A percentile compares a stretch with the other conserved stretches of the same genome.
These are phyloP conservation scores for Eremothecium sinecaudum DNA, from an alignment of 1,139 yeast species.

Conservation along the genomic window DNA sequence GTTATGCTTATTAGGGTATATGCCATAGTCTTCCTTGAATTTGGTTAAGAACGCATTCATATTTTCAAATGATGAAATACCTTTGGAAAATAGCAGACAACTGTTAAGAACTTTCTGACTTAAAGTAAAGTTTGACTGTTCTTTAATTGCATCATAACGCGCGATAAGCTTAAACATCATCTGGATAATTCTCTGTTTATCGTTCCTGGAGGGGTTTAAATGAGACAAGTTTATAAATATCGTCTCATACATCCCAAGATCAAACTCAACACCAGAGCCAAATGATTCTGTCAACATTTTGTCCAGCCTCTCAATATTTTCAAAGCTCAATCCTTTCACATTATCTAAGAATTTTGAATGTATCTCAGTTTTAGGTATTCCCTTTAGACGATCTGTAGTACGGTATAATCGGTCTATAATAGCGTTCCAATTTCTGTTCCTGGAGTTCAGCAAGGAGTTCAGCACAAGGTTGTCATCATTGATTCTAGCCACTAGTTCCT, in stretches of 20 bases:
- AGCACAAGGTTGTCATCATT: slow-evolving; percentile 38
- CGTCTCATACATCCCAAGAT: slow-evolving; percentile 36
- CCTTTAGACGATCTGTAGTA: slow-evolving; percentile 36
- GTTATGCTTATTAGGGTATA: slow-evolving; percentile 48
- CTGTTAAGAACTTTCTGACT: slow-evolving; percentile 25
- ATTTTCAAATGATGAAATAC: slow-evolving; percentile 35
- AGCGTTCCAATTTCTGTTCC: slow-evolving; percentile 47
- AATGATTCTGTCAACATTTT: slow-evolving; percentile 27
- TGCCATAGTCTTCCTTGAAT: slow-evolving; percentile 28
- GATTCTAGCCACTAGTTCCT: slow-evolving; percentile 35
- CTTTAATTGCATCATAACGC: slow-evolving; percentile 38
- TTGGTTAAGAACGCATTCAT: slow-evolving; percentile 37
- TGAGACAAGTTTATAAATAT: slow-evolving; percentile 38
- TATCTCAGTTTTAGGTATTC: slow-evolving; percentile 34
- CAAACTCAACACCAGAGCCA: slow-evolving; percentile 30
- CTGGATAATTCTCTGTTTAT: slow-evolving; percentile 27
- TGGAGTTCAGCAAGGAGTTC: slow-evolving; percentile 37
- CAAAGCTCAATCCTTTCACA: slow-evolving; percentile 34
- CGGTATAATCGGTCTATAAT: slow-evolving; percentile 40
- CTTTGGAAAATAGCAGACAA: slow-evolving; percentile 35
- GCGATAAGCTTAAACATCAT: slow-evolving; percentile 29
- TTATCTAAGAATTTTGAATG: slow-evolving; percentile 37
- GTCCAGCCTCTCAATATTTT: slow-evolving; percentile 34
- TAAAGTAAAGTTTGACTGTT: slow-evolving; percentile 18
- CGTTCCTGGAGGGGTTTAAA: slow-evolving; percentile 9